These are phyloP conservation scores for Pseudozyma sp. DNA, from an alignment of 1,284 basidiomycete genomes.

Conservation along the genomic window DNA sequence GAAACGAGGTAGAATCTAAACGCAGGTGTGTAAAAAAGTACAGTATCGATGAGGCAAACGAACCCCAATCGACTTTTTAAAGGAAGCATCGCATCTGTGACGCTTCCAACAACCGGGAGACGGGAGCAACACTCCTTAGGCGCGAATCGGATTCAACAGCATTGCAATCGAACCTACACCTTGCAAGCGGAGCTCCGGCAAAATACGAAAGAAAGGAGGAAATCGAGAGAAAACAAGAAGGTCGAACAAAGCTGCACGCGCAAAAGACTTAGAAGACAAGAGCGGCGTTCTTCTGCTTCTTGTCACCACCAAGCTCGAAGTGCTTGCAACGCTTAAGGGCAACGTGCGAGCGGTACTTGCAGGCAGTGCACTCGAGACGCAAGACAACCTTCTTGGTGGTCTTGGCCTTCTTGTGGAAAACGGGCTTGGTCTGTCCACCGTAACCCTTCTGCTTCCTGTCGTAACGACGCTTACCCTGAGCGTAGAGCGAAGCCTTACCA, in stretches of 20 bases:
- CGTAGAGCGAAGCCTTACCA: slow-evolving; percentile 71
- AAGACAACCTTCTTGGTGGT: slow-evolving; percentile 99
- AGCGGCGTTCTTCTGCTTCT: slow-evolving; percentile 98
- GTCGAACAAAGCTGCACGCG: not conserved
- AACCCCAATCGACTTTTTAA: slow-evolving; percentile 19
- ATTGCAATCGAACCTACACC: slow-evolving; percentile 1
- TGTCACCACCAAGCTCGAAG: slow-evolving; percentile 99
- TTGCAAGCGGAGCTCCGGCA: not conserved
- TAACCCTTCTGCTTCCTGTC: slow-evolving; percentile 97
- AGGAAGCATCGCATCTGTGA: slow-evolving; percentile 15
- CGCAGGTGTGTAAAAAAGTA: slow-evolving; percentile 37
- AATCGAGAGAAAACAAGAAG: not conserved
- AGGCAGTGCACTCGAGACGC: slow-evolving; percentile 94
- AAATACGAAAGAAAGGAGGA: slow-evolving; percentile 8
- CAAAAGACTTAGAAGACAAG: slow-evolving; percentile 76
- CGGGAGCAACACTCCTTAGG: not conserved
- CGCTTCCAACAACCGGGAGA: slow-evolving; percentile 14
- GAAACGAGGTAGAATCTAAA: slow-evolving; percentile 10
- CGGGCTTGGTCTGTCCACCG: slow-evolving; percentile 99
- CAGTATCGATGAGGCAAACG: slow-evolving; percentile 19
- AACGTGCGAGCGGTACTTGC: slow-evolving; percentile 87
- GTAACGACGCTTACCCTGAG: slow-evolving; percentile 99
- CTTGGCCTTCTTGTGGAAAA: slow-evolving; percentile 96
- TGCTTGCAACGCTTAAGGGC: slow-evolving; percentile 99
- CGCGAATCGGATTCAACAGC: not conserved